Conservation (phyloP, 352 stramenopile genomes). For the Chrysophaeum taylorii region DNA sequence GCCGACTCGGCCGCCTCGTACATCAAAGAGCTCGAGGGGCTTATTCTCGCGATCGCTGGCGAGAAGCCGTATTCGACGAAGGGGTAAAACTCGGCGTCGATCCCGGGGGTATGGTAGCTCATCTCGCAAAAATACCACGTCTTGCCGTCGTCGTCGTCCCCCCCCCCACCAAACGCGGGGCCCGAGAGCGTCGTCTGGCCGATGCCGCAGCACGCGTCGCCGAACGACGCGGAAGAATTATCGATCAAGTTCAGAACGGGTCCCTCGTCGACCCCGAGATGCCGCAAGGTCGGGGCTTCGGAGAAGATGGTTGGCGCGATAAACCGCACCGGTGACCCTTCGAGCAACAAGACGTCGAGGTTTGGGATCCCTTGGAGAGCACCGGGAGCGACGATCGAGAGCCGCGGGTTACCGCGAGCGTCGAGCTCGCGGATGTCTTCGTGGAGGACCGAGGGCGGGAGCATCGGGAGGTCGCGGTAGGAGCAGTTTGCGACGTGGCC, state of each 20-base stretch:
- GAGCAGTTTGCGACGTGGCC: slow-evolving; percentile 18
- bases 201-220: not conserved
- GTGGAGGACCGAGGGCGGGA: too few species aligned
- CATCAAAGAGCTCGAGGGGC: too few species aligned
- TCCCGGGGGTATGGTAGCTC: slow-evolving; percentile 3
- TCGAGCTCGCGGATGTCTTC: slow-evolving; percentile 19
- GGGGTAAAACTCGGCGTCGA: slow-evolving; percentile 24
- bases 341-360: too few species aligned
- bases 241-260: too few species aligned
- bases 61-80: slow-evolving; percentile 26
- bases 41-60: too few species aligned
- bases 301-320: too few species aligned
- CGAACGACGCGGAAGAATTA: too few species aligned
- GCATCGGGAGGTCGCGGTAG: slow-evolving; percentile 14
- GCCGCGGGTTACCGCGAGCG: slow-evolving; percentile 16
- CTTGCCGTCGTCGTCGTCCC: too few species aligned
- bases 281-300: too few species aligned
- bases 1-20: slow-evolving; percentile 20
- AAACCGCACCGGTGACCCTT: too few species aligned
- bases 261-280: too few species aligned
- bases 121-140: slow-evolving; percentile 21
- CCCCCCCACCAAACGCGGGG: too few species aligned
- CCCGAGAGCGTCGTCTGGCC: not conserved
- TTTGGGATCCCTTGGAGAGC: not conserved
- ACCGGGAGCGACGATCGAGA: slow-evolving; percentile 15